phyloP scores from a whole-genome alignment of 73 alveolate species.

The Symbiodinium pilosum region DNA sequence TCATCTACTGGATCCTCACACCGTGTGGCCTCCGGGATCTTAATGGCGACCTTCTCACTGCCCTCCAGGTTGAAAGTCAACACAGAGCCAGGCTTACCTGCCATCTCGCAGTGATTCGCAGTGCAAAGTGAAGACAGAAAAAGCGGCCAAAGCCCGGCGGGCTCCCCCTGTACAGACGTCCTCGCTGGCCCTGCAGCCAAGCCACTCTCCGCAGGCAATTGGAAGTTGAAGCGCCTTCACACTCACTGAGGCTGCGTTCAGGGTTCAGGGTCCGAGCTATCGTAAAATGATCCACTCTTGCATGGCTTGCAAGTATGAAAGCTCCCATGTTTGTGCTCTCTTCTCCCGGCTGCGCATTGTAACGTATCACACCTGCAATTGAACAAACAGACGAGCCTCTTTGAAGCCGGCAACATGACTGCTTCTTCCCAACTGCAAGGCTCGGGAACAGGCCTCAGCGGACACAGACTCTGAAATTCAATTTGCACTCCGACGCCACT shows the following conservation, averaged over 20 bases:
- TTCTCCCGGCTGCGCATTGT: background rate
- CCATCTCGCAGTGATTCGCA: background rate
- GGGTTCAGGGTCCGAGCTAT: no score
- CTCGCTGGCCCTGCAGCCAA: background rate
- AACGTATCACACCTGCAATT: background rate
- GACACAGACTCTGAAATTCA: no score
- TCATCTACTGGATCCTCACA: background rate
- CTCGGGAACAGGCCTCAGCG: slow-evolving; percentile 30
- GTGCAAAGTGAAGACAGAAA: no score
- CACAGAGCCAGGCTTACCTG: background rate
- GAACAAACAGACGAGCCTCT: background rate
- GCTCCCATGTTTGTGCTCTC: no score
- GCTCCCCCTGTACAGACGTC: background rate
- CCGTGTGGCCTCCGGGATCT: slow-evolving; percentile 3
- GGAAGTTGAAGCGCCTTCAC: background rate
- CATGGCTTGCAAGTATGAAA: background rate
- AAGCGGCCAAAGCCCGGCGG: background rate
- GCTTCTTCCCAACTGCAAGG: slow-evolving; percentile 42
- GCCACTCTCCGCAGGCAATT: background rate
- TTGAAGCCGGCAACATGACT: background rate
- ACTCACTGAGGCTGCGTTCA: no score
- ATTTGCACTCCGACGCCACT: no score
- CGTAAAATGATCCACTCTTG: no score
- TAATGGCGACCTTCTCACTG: background rate
- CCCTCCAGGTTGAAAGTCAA: background rate